phyloP scores from a whole-genome alignment of 257 asterid genomes.

The Solanum tacnaense region DNA sequence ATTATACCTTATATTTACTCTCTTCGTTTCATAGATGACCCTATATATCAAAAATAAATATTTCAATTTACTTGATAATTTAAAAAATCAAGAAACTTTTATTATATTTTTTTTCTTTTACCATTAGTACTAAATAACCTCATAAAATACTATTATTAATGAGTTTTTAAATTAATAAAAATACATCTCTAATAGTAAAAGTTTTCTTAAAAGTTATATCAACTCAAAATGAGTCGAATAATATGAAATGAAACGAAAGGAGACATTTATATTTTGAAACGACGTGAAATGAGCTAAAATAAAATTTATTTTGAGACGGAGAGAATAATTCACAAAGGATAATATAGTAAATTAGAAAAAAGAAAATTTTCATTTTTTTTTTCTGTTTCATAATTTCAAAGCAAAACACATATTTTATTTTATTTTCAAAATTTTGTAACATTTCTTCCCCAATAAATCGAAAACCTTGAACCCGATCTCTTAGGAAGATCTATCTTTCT shows the following conservation, averaged over 20 bases:
- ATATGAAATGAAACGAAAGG: too few relatives aligned
- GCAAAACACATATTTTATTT: background rate
- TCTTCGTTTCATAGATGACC: too few relatives aligned
- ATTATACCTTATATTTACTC: too few relatives aligned
- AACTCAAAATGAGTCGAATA: background rate
- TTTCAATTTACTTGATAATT: too few relatives aligned
- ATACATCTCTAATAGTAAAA: too few relatives aligned
- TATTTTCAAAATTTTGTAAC: background rate
- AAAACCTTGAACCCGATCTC: background rate
- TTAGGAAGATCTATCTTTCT: background rate
- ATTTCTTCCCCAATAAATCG: background rate
- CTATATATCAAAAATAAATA: too few relatives aligned
- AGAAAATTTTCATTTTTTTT: background rate
- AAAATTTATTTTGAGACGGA: background rate
- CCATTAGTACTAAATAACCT: too few relatives aligned
- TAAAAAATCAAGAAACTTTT: too few relatives aligned
- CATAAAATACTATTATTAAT: too few relatives aligned
- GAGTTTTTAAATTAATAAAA: too few relatives aligned
- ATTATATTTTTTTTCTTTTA: too few relatives aligned
- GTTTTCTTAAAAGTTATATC: background rate
- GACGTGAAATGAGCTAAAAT: background rate
- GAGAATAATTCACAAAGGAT: background rate
- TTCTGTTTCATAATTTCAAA: background rate
- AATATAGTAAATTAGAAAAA: background rate
- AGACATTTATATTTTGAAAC: background rate